Conservation (phyloP, 2,329 filamentous ascomycete genomes). For the Trichoderma semiorbis region DNA sequence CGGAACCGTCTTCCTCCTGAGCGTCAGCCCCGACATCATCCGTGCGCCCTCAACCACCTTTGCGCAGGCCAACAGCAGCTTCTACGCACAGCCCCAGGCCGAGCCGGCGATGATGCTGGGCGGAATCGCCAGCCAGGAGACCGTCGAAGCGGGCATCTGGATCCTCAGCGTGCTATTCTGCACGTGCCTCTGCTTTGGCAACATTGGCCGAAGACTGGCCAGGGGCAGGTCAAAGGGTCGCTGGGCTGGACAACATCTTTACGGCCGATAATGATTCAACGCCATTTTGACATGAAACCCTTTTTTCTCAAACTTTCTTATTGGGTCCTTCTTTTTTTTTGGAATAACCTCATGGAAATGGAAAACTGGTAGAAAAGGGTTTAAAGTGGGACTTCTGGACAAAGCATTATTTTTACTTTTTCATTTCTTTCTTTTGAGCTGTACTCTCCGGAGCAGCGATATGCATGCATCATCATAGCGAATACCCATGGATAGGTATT, state of each 20-base stretch:
- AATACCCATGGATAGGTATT: background rate
- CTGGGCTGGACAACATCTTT: conserved; percentile 42
- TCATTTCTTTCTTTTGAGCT: background rate
- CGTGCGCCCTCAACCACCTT: conserved; percentile 58
- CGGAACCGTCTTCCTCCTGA: conserved; percentile 71
- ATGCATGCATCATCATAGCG: background rate
- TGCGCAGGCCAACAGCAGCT: conserved; percentile 25
- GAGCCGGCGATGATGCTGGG: conserved; percentile 34
- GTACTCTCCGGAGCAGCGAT: background rate
- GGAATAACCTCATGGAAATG: background rate
- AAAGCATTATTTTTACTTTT: background rate
- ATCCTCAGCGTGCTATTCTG: conserved; percentile 92
- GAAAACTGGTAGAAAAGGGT: background rate
- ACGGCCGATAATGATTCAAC: background rate
- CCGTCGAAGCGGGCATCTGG: conserved; percentile 75
- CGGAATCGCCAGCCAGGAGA: conserved; percentile 59
- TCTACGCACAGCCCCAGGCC: background rate
- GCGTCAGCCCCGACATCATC: conserved; percentile 74
- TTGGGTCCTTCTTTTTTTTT: background rate
- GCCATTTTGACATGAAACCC: background rate
- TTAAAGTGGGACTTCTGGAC: background rate
- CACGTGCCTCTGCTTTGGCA: conserved; percentile 92
- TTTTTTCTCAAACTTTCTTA: background rate
- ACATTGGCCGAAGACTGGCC: conserved; percentile 81
- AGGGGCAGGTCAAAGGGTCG: conserved; percentile 42